Conservation (phyloP, 2,329 filamentous ascomycete genomes). For the Neonectria faginata region DNA sequence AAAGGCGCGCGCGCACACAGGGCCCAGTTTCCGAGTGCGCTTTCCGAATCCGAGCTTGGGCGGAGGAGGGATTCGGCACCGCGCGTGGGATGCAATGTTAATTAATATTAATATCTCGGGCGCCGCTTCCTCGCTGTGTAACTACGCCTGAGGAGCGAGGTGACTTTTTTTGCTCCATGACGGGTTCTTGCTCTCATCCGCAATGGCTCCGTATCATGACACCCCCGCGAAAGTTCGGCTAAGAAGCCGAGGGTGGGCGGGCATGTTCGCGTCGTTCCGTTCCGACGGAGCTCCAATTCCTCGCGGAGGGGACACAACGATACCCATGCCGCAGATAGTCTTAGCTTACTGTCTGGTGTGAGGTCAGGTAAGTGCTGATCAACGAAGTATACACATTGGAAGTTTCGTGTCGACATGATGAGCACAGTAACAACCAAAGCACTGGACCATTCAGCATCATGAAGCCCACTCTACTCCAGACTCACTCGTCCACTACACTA, state of each 20-base stretch:
- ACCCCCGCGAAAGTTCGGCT: background rate
- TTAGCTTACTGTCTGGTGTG: too few relatives aligned
- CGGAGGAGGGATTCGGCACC: background rate
- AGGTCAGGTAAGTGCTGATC: too few relatives aligned
- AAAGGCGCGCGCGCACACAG: background rate
- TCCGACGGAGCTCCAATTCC: slow-evolving; percentile 2
- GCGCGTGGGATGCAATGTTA: too few relatives aligned
- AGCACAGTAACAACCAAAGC: too few relatives aligned
- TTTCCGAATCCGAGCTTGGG: background rate
- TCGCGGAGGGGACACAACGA: background rate
- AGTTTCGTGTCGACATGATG: too few relatives aligned
- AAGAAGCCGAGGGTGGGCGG: background rate
- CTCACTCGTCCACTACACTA: too few relatives aligned
- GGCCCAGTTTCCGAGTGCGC: background rate
- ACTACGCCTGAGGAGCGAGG: background rate
- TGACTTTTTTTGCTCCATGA: background rate
- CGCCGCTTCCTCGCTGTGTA: background rate
- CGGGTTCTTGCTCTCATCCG: background rate
- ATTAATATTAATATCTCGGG: background rate
- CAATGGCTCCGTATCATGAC: slow-evolving; percentile 13
- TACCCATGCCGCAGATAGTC: too few relatives aligned
- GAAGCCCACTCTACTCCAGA: too few relatives aligned
- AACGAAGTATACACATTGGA: too few relatives aligned
- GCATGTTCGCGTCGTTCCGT: slow-evolving; percentile 1
- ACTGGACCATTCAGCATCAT: too few relatives aligned